These are phyloP conservation scores for Skeletonema grethae DNA, from an alignment of 108 stramenopile genomes.

Conservation along the genomic window DNA sequence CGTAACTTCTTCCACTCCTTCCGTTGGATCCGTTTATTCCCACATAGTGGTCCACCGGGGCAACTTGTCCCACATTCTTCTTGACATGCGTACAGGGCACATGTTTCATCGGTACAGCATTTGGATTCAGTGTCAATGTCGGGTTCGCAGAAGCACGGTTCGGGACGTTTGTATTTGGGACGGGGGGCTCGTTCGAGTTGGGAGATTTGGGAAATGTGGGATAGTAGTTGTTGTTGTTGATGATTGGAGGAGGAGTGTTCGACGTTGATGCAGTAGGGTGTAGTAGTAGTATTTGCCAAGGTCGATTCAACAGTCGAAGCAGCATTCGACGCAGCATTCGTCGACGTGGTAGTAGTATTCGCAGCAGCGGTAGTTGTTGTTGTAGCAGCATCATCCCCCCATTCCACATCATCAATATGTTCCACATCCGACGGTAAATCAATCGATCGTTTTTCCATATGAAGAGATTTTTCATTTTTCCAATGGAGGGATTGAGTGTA, in stretches of 20 bases:
- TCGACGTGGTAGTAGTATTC: neutral
- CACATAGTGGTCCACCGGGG: slow-evolving; percentile 66
- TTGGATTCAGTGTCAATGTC: slow-evolving; percentile 16
- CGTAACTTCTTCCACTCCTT: slow-evolving; percentile 63
- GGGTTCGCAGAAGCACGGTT: slow-evolving; percentile 59
- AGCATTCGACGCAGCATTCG: too few species aligned
- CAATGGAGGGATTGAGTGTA: slow-evolving; percentile 48
- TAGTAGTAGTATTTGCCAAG: neutral
- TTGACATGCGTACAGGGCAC: slow-evolving; percentile 74
- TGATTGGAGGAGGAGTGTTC: neutral
- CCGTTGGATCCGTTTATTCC: slow-evolving; percentile 71
- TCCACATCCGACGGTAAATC: slow-evolving; percentile 45
- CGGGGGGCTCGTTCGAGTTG: slow-evolving; percentile 37
- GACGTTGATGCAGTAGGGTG: neutral
- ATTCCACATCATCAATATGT: slow-evolving; percentile 57
- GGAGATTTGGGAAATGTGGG: neutral
- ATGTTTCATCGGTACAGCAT: slow-evolving; percentile 53
- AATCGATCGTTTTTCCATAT: slow-evolving; percentile 28
- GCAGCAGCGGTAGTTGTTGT: neutral
- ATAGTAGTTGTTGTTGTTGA: neutral
- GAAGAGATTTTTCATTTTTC: slow-evolving; percentile 24
- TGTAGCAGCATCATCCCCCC: slow-evolving; percentile 25
- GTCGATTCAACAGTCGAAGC: too few species aligned
- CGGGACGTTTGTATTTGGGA: slow-evolving; percentile 34
- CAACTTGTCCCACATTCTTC: slow-evolving; percentile 82